These are phyloP conservation scores for Coniella vitis DNA, from an alignment of 2,329 filamentous ascomycete genomes.

Conservation along the genomic window DNA sequence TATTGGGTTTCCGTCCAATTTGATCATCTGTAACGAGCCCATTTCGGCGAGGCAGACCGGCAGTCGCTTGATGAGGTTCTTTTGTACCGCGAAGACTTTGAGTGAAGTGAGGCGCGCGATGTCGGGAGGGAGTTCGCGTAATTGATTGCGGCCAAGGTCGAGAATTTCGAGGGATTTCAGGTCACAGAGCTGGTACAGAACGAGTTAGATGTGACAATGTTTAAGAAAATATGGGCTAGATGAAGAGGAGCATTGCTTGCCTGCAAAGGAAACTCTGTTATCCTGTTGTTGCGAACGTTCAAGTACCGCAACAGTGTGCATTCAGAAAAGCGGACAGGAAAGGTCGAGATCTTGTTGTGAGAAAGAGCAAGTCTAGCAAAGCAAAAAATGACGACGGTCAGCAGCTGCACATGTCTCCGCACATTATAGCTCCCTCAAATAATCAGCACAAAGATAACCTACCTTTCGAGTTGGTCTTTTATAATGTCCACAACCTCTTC, in stretches of 20 bases:
- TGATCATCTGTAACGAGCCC: slow-evolving; percentile 80
- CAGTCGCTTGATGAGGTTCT: slow-evolving; percentile 79
- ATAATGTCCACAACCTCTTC: slow-evolving; percentile 71
- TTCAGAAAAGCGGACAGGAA: slow-evolving; percentile 66
- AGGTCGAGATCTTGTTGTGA: slow-evolving; percentile 67
- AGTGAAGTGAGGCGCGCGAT: slow-evolving; percentile 76
- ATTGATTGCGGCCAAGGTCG: slow-evolving; percentile 83
- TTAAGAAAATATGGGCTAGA: slow-evolving; percentile 16
- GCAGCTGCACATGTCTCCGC: slow-evolving; percentile 3
- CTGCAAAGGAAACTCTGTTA: slow-evolving; percentile 54
- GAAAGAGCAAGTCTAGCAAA: slow-evolving; percentile 63
- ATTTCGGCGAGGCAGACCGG: slow-evolving; percentile 83
- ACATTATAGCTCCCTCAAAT: slow-evolving; percentile 1
- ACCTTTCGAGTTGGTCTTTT: slow-evolving; percentile 68
- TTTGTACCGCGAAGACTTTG: slow-evolving; percentile 81
- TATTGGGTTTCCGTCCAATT: slow-evolving; percentile 83
- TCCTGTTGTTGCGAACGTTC: slow-evolving; percentile 71
- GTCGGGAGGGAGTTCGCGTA: slow-evolving; percentile 69
- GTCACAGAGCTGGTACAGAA: slow-evolving; percentile 63
- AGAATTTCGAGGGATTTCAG: slow-evolving; percentile 84
- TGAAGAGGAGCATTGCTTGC: slow-evolving; percentile 29
- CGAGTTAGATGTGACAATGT: slow-evolving; percentile 10
- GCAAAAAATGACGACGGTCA: slow-evolving; percentile 17
- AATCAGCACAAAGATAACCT: slow-evolving; percentile 20
- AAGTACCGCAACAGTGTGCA: slow-evolving; percentile 73